These are phyloP conservation scores for Xylaria sp. DNA, from an alignment of 2,329 filamentous ascomycete genomes.

Conservation along the genomic window DNA sequence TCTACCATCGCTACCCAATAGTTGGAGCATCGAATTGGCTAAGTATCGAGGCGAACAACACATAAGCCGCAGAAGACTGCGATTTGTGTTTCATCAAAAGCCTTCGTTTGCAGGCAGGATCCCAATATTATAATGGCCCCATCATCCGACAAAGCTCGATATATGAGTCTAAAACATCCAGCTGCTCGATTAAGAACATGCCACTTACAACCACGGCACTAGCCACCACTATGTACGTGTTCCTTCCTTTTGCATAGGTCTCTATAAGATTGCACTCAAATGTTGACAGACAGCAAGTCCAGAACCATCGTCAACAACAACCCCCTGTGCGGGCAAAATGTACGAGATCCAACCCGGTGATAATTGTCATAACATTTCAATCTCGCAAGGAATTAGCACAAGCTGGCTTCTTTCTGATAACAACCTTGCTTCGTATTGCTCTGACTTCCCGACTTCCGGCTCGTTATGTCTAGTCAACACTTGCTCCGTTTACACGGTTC, in stretches of 20 bases:
- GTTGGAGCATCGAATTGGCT: neutral
- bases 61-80: neutral
- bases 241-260: neutral
- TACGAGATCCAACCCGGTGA: constrained; percentile 4
- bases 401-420: constrained; percentile 14
- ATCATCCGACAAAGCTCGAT: neutral
- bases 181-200: neutral
- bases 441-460: neutral
- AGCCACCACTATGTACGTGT: neutral
- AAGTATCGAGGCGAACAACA: neutral
- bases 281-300: no score
- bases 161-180: constrained; percentile 10
- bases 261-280: neutral
- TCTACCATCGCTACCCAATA: no score
- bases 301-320: neutral
- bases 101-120: constrained; percentile 23
- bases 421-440: neutral
- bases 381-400: neutral
- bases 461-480: constrained; percentile 1
- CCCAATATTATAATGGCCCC: constrained; percentile 25
- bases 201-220: neutral
- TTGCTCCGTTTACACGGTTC: neutral
- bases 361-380: constrained; percentile 8
- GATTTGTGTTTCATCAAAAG: constrained; percentile 22
- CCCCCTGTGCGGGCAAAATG: neutral